Percentiles rank a stretch among this genome's conserved stretches.
Evolutionary conservation across 106 monocot species (phyloP).

Genomic region (Cymbidium sinense): DNA sequence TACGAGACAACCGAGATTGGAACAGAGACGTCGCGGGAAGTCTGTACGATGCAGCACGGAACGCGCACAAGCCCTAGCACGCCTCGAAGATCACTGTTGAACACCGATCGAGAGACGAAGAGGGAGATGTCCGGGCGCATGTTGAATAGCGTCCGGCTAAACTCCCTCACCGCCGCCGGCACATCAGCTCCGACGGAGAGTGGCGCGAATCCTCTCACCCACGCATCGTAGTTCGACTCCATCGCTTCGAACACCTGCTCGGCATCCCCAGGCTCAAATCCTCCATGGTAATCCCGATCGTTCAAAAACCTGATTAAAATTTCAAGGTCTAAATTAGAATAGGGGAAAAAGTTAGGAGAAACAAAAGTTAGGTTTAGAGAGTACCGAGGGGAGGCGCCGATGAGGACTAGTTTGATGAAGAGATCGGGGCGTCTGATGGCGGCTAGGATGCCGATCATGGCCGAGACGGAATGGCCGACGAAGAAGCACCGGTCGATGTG

Average conservation of each 20-base stretch:
- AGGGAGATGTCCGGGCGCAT: slow-evolving; percentile 97
- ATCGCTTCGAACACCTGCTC: slow-evolving; percentile 75
- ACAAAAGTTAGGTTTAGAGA: not conserved
- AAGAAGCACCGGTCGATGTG: slow-evolving; percentile 64
- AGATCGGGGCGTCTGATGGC: slow-evolving; percentile 65
- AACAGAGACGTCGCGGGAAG: slow-evolving; percentile 74
- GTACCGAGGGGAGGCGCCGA: slow-evolving; percentile 81
- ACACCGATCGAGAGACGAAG: slow-evolving; percentile 73
- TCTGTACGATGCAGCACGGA: slow-evolving; percentile 87
- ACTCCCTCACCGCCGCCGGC: slow-evolving; percentile 84
- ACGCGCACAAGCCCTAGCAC: slow-evolving; percentile 53
- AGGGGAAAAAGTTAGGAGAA: not conserved
- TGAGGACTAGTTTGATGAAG: slow-evolving; percentile 82
- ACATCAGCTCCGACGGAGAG: slow-evolving; percentile 93
- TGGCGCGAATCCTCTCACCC: slow-evolving; percentile 89
- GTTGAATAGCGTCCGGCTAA: slow-evolving; percentile 97
- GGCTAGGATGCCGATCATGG: slow-evolving; percentile 92
- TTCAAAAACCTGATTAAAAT: slow-evolving; percentile 55
- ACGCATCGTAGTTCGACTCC: slow-evolving; percentile 92
- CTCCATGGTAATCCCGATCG: slow-evolving; percentile 82
- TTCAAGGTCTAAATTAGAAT: not conserved
- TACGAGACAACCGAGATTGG: slow-evolving; percentile 65
- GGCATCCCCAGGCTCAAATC: slow-evolving; percentile 69
- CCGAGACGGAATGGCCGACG: slow-evolving; percentile 94
- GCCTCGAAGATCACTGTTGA: slow-evolving; percentile 75